Conservation (phyloP, 768 basidiomycete genomes). For the Boletus eberwhitei region DNA sequence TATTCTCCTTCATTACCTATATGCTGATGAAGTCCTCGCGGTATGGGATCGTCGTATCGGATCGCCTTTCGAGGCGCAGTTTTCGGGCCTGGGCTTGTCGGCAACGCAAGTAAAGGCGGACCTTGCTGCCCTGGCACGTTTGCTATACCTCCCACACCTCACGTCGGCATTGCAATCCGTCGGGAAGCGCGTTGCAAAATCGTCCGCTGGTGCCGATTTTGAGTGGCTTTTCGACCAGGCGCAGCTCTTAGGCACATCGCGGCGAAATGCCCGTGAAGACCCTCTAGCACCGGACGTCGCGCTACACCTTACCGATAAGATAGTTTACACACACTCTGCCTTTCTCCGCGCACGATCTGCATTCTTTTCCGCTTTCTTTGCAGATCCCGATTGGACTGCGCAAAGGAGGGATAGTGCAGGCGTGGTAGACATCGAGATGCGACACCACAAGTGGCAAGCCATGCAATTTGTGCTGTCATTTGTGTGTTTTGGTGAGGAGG, state of each 20-base stretch:
- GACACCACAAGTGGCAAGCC: constrained; percentile 67
- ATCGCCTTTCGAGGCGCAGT: constrained; percentile 38
- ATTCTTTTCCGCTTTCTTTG: constrained; percentile 84
- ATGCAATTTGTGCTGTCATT: constrained; percentile 76
- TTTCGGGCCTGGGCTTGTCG: constrained; percentile 40
- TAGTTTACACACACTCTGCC: constrained; percentile 65
- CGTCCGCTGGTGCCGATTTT: constrained; percentile 53
- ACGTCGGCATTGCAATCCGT: constrained; percentile 53
- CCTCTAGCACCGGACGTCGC: constrained; percentile 63
- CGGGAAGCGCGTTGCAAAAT: constrained; percentile 50
- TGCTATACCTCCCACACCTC: constrained; percentile 59
- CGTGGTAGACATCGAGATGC: constrained; percentile 61
- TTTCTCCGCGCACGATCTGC: constrained; percentile 80
- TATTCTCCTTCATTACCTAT: constrained; percentile 80
- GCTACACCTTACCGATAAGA: constrained; percentile 63
- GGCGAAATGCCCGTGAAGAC: constrained; percentile 10
- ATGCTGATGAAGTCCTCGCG: constrained; percentile 78
- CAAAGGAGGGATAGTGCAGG: constrained; percentile 55
- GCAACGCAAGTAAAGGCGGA: constrained; percentile 57
- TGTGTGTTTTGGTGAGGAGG: constrained; percentile 70
- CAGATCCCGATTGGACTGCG: constrained; percentile 75
- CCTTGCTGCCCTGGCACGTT: constrained; percentile 52
- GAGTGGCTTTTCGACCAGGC: constrained; percentile 42
- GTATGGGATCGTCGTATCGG: constrained; percentile 79
- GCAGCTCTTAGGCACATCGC: constrained; percentile 3